A percentile compares a stretch with the other conserved stretches of the same genome.
These are phyloP conservation scores for Solanum chilense DNA, from an alignment of 257 asterid genomes.

Conservation along the genomic window DNA sequence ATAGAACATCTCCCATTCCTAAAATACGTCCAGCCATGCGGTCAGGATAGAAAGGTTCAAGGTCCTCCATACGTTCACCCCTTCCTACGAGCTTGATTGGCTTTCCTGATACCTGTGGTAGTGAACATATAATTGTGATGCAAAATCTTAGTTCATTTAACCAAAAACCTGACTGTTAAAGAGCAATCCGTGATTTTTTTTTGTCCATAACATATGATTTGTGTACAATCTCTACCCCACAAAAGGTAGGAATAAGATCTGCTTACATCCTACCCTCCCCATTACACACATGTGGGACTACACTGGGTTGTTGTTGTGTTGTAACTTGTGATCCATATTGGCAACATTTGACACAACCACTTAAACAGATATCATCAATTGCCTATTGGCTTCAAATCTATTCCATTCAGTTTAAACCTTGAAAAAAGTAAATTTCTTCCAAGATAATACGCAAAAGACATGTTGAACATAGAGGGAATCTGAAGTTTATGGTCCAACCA, in stretches of 20 bases:
- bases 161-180: background rate
- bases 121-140: background rate
- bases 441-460: background rate
- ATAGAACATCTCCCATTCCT: constrained; percentile 99
- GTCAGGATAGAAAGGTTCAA: constrained; percentile 97
- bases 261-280: background rate
- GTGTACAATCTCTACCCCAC: background rate
- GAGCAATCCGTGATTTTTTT: background rate
- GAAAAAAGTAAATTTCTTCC: background rate
- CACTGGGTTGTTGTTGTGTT: too few relatives aligned
- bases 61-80: constrained; percentile 98
- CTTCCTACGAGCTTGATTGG: constrained; percentile 99
- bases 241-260: background rate
- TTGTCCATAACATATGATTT: background rate
- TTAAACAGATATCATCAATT: background rate
- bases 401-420: background rate
- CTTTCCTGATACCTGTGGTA: constrained; percentile 85
- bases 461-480: background rate
- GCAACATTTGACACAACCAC: background rate
- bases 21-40: constrained; percentile 97
- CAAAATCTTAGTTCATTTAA: background rate
- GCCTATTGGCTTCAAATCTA: background rate
- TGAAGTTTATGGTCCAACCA: background rate
- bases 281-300: background rate
- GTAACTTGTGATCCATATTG: background rate